Conservation (phyloP, 169 alveolate genomes). For the Plasmodium relictum region DNA sequence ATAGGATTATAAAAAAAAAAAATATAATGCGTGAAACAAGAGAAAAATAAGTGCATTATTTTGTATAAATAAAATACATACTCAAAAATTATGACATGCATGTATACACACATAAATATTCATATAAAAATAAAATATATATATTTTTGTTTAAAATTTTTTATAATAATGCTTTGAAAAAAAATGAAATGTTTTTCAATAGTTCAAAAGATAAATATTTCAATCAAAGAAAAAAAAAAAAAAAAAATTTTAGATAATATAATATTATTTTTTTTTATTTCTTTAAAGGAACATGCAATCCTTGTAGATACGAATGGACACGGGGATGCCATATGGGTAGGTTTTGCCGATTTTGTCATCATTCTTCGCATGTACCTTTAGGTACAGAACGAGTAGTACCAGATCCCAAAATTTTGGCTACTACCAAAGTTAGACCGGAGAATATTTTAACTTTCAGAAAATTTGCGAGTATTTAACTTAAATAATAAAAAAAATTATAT, state of each 20-base stretch:
- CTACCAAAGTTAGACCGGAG: conserved; percentile 29
- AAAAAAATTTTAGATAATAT: not conserved
- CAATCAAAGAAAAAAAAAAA: not conserved
- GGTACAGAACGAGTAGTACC: conserved; percentile 74
- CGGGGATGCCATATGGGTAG: conserved; percentile 79
- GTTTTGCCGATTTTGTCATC: conserved; percentile 79
- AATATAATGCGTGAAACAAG: not conserved
- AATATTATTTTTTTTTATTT: not conserved
- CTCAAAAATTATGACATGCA: no score
- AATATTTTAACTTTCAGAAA: conserved; percentile 20
- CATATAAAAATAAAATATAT: no score
- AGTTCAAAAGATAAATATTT: not conserved
- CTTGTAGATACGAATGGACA: conserved; percentile 80
- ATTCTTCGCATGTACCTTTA: conserved; percentile 67
- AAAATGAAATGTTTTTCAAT: no score
- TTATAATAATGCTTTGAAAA: no score
- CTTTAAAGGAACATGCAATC: conserved; percentile 75
- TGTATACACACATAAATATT: no score
- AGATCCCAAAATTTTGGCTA: conserved; percentile 10
- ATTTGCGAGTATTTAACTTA: not conserved
- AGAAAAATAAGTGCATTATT: no score
- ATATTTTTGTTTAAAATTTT: no score
- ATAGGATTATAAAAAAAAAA: not conserved
- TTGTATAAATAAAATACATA: no score
- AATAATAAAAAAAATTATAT: not conserved